Evolutionary conservation across 148 eudicot species (phyloP), one percentile per base, ranked within the genome.

Genomic region (Chenopodium berlandieri): DNA sequence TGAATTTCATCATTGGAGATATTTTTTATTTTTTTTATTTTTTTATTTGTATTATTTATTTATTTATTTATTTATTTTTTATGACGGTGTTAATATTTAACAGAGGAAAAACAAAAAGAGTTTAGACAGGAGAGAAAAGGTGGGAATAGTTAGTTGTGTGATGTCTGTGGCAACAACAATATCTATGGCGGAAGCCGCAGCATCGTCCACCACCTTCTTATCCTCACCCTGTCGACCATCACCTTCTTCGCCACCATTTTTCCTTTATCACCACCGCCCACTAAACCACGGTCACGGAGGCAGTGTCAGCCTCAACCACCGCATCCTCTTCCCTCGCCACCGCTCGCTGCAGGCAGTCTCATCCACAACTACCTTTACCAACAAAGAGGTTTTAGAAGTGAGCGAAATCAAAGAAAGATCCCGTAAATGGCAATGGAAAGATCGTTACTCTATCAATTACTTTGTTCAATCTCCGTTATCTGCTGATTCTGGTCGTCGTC

Each of bases 361-460:
- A 25, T 27, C 22, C 63, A 22, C 63, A 12, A 16, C 16, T 52
- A 54, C 50, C 23, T 19, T 27, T 17, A 30, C 82, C 71, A 48
- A 63, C 78, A 70, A 44, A 10, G 85, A 78, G 34, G 82, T 87
- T 71, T 34, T 90, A 78, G 89, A 86, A 75, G 90, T 95, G 71
- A 73, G 70, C 17, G 91, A 93, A 75, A 89, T 93, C 44, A 88
- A 87, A 58, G 85, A 84, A 75, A 88, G 71, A 79, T 89, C 90
- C 67, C 86, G 40, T 4, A 86, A 82, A 46, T 95, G 98, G 97
- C 70, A 77, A 8, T 95, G 98, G 98, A 91, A 78, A 86, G 95
- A 94, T 12, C 68, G 84, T 37, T 80, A 77, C 65, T 66, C 84
- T 9, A 80, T 95, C 16, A 95, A 89, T 82, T 95, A 93, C 90